Conservation (phyloP, 768 basidiomycete species). For the Dentipellis fragilis region DNA sequence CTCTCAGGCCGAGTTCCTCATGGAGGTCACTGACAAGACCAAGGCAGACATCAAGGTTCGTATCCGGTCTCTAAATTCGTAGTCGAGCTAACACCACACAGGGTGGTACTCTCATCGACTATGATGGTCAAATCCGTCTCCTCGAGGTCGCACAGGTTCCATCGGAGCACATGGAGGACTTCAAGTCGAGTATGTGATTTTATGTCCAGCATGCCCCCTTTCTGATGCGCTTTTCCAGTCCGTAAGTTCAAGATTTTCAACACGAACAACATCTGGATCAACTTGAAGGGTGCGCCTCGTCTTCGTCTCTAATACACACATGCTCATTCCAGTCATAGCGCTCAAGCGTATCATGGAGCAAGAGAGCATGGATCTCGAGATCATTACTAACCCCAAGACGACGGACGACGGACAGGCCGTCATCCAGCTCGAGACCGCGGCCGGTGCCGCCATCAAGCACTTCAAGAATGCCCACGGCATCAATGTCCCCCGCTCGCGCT, state of each 20-base stretch:
- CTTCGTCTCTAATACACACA: background rate
- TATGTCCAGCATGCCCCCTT: no score
- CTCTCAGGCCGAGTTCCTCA: slow-evolving; percentile 54
- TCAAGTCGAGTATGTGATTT: slow-evolving; percentile 37
- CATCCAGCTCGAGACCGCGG: slow-evolving; percentile 71
- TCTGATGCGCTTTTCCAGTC: slow-evolving; percentile 18
- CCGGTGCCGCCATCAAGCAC: slow-evolving; percentile 69
- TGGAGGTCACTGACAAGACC: slow-evolving; percentile 78
- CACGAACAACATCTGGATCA: slow-evolving; percentile 58
- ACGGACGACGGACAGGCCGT: slow-evolving; percentile 63
- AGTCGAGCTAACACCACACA: slow-evolving; percentile 3
- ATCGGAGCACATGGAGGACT: slow-evolving; percentile 62
- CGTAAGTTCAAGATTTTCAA: slow-evolving; percentile 80
- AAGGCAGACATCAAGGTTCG: slow-evolving; percentile 62
- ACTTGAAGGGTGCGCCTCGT: slow-evolving; percentile 21
- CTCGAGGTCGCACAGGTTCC: slow-evolving; percentile 73
- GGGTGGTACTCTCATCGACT: slow-evolving; percentile 61
- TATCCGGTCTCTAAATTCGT: background rate
- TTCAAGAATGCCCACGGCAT: slow-evolving; percentile 58
- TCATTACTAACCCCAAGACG: slow-evolving; percentile 67
- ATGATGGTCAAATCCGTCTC: slow-evolving; percentile 56
- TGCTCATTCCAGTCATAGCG: slow-evolving; percentile 23
- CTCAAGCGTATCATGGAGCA: slow-evolving; percentile 68
- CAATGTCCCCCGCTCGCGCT: slow-evolving; percentile 64
- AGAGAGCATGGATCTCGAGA: slow-evolving; percentile 63